These are phyloP conservation scores for Calocera viscosa DNA, from an alignment of 768 basidiomycete genomes.

Conservation along the genomic window DNA sequence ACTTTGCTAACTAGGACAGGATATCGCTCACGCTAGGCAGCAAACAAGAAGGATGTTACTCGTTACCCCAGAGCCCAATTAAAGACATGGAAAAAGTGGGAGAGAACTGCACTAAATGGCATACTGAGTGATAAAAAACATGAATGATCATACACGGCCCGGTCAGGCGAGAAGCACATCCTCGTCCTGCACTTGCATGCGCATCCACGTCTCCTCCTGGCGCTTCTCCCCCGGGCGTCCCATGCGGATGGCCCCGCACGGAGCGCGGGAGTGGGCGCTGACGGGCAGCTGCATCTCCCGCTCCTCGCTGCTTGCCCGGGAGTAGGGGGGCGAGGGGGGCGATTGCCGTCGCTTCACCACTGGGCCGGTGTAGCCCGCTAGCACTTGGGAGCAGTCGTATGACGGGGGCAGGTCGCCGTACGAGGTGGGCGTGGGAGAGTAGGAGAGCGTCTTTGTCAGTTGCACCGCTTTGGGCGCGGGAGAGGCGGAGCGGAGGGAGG, in stretches of 20 bases:
- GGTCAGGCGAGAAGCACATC: neutral
- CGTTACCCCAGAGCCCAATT: too few relatives aligned
- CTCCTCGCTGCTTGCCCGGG: neutral
- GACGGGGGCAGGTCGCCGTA: neutral
- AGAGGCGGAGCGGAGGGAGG: neutral
- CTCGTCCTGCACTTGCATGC: neutral
- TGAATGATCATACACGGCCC: too few relatives aligned
- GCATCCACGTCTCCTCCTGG: neutral
- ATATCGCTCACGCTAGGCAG: too few relatives aligned
- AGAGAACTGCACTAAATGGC: too few relatives aligned
- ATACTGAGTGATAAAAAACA: too few relatives aligned
- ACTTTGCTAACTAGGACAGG: too few relatives aligned
- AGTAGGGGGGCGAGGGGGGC: neutral
- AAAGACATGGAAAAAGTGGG: too few relatives aligned
- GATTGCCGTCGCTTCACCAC: neutral
- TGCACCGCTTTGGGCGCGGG: neutral
- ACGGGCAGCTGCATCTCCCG: neutral
- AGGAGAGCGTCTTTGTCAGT: neutral
- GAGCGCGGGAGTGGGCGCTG: neutral
- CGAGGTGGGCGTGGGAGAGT: neutral
- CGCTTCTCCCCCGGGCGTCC: neutral
- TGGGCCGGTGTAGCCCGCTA: neutral
- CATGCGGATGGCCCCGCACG: neutral
- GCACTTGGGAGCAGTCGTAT: conserved; percentile 5
- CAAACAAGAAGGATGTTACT: too few relatives aligned